Evolutionary conservation across 768 basidiomycete species (phyloP).

Genomic region (Rubroboletus pulcherrimus): DNA sequence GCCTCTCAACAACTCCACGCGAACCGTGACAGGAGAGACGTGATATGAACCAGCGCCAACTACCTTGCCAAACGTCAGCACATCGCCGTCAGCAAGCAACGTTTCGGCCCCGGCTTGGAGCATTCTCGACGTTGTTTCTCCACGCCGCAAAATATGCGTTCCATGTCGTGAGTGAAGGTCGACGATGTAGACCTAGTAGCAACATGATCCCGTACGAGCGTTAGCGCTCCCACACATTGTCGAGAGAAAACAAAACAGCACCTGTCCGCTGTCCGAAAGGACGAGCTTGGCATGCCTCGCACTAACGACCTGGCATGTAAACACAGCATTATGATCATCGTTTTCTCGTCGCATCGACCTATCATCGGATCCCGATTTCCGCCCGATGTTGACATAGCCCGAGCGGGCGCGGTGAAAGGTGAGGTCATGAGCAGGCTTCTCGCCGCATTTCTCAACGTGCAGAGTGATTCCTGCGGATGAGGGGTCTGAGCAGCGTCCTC

Average conservation of each 20-base stretch:
- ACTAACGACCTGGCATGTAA: constrained; percentile 76
- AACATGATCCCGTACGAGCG: background rate
- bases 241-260: constrained; percentile 31
- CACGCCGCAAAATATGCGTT: constrained; percentile 57
- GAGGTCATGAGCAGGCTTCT: constrained; percentile 43
- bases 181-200: constrained; percentile 57
- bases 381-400: constrained; percentile 59
- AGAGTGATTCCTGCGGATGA: constrained; percentile 51
- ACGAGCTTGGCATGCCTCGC: constrained; percentile 74
- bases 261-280: constrained; percentile 67
- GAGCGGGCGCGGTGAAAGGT: constrained; percentile 51
- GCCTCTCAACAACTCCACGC: constrained; percentile 48
- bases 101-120: constrained; percentile 55
- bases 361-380: constrained; percentile 51
- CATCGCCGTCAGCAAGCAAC: constrained; percentile 61
- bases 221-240: constrained; percentile 19
- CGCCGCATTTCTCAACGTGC: constrained; percentile 51
- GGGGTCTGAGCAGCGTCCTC: constrained; percentile 7
- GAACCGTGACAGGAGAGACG: constrained; percentile 60
- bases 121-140: constrained; percentile 44
- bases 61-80: constrained; percentile 73
- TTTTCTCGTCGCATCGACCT: constrained; percentile 37
- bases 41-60: constrained; percentile 60
- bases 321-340: constrained; percentile 52
- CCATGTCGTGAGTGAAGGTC: constrained; percentile 77